Conservation (phyloP, 345 rosid genomes). For the Melaleuca quinquenervia region DNA sequence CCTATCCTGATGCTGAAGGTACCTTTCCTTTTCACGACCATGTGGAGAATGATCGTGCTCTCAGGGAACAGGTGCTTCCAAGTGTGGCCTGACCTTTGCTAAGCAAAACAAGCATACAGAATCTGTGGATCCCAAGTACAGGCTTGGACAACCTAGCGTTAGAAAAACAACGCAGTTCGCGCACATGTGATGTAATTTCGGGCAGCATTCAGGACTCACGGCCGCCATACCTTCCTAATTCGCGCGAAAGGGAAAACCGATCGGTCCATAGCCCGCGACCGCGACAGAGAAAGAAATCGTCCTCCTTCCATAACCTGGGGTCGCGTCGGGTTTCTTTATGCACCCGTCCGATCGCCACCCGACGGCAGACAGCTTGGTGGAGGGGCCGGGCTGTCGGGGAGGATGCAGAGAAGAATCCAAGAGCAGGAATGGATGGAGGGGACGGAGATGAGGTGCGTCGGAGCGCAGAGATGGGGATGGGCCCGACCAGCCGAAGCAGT, state of each 20-base stretch:
- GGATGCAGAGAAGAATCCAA: not conserved
- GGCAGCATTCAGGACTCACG: not conserved
- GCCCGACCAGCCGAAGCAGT: not conserved
- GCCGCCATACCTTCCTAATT: not conserved
- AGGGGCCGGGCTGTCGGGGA: not conserved
- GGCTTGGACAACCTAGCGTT: not conserved
- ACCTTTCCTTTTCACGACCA: not conserved
- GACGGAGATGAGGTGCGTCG: not conserved
- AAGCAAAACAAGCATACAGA: not conserved
- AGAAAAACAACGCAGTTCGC: not conserved
- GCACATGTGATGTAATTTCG: not conserved
- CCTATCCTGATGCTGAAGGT: not conserved
- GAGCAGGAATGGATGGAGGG: not conserved
- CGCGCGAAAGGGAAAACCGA: not conserved
- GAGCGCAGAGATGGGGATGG: not conserved
- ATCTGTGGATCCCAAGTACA: not conserved
- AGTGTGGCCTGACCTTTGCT: not conserved
- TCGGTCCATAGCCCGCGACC: too few species aligned
- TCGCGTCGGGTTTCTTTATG: not conserved
- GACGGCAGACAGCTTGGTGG: not conserved
- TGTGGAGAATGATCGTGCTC: not conserved
- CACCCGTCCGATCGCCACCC: not conserved
- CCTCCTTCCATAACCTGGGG: not conserved
- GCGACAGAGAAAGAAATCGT: not conserved
- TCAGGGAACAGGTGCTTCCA: not conserved